phyloP scores from a whole-genome alignment of 768 basidiomycete genomes.

The Dioszegia crocea region DNA sequence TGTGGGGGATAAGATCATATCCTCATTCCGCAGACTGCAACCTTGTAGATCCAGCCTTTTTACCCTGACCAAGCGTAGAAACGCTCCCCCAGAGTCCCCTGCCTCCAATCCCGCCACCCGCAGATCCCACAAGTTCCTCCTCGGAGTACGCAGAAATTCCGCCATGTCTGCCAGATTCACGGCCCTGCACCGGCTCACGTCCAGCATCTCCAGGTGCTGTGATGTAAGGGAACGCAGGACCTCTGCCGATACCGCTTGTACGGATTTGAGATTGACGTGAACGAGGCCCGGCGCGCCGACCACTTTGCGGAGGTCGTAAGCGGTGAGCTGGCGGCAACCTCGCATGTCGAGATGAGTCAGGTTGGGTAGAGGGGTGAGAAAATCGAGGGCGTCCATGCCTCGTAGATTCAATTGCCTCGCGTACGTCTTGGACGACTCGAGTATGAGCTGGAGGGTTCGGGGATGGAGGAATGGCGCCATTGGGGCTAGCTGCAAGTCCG shows the following conservation, averaged over 20 bases:
- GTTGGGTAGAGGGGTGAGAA: conserved; percentile 52
- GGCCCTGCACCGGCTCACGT: conserved; percentile 68
- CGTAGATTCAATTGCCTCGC: conserved; percentile 19
- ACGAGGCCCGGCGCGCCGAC: conserved; percentile 64
- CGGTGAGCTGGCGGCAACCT: conserved; percentile 66
- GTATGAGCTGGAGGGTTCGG: conserved; percentile 17
- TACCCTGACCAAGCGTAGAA: conserved; percentile 52
- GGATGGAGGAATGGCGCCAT: conserved; percentile 19
- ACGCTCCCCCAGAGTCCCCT: conserved; percentile 48
- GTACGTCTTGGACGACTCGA: conserved; percentile 14
- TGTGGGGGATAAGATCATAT: conserved; percentile 66
- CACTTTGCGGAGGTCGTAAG: conserved; percentile 65
- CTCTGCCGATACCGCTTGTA: conserved; percentile 65
- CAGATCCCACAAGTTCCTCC: conserved; percentile 57
- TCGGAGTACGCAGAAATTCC: conserved; percentile 36
- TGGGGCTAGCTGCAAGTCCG: conserved; percentile 16
- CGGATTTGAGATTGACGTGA: conserved; percentile 63
- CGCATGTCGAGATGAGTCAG: conserved; percentile 67
- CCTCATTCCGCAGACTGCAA: conserved; percentile 41
- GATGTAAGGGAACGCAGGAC: conserved; percentile 70
- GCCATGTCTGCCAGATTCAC: conserved; percentile 54
- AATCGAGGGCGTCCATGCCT: conserved; percentile 21
- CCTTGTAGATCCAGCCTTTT: conserved; percentile 33
- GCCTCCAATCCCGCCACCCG: conserved; percentile 64
- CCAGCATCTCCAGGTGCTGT: conserved; percentile 58